Evolutionary conservation across 139 green algal genomes (phyloP), one percentile per base, ranked within the genome.

Genomic region (Micractinium sp.): DNA sequence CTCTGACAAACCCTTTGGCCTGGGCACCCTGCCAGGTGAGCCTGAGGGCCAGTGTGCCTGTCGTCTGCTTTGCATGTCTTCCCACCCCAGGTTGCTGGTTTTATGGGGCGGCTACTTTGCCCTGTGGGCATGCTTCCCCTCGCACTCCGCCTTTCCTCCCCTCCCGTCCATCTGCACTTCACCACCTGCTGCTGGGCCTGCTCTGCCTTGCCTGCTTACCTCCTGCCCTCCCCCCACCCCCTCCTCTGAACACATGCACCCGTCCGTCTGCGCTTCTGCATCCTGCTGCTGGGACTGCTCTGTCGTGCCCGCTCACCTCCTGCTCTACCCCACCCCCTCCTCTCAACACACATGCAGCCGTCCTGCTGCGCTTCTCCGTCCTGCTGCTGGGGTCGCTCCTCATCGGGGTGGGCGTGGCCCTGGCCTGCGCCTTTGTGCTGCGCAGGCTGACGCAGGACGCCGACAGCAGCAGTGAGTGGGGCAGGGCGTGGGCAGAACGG

Each of bases 361-460:
- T 93, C 3, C 78, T 89, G 31, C 36, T 91, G 23, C 69, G 87
- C 35, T 96, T 95, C 80, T 90, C 81, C 35, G 56, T 92, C 35
- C 85, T 94, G 36, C 85, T 82, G 7, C 81, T 93, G 14, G 94
- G 94, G 14, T 92, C 86, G 5, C 89, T 96, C 33, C 60, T 82
- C 53, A 91, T 95, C 33, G 80, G 94, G 1, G 63, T 96, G 41
- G 95, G 87, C 18, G 89, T 95, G 23, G 92, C 93, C 16, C 81
- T 93, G 41, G 89, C 85, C 31, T 94, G 90, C 47, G 92, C 93
- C 7, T 94, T 94, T 56, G 81, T 94, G 53, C 85, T 95, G 66
- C 94, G 93, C 35, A 83, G 92, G 25, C 93, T 95, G 29, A 29
- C 53, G 12, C 78, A 90, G 76, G 80, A 35, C 91, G 25, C 90